Percentiles rank a stretch among this genome's conserved stretches.
Evolutionary conservation across 2,329 filamentous ascomycete species (phyloP).

Genomic region (Talaromyces sp.): DNA sequence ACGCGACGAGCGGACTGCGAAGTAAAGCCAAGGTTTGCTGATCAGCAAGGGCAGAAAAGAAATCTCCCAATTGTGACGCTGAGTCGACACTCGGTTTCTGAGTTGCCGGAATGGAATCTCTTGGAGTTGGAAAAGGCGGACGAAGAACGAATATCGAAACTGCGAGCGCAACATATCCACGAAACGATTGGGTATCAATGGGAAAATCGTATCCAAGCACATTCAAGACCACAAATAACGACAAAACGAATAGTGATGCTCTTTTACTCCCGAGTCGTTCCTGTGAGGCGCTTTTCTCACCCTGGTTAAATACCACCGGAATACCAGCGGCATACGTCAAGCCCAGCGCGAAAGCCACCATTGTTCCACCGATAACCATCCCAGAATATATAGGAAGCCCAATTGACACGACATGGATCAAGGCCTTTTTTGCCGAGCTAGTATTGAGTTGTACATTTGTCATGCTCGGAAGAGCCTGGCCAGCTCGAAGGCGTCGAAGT

Average conservation of each 20-base stretch:
- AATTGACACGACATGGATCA: slow-evolving; percentile 36
- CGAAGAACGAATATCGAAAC: slow-evolving; percentile 44
- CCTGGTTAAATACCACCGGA: slow-evolving; percentile 18
- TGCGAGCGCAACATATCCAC: slow-evolving; percentile 45
- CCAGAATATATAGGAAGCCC: slow-evolving; percentile 53
- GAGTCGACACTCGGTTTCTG: slow-evolving; percentile 9
- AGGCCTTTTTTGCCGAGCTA: slow-evolving; percentile 16
- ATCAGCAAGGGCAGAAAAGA: slow-evolving; percentile 8
- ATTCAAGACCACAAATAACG: slow-evolving; percentile 19
- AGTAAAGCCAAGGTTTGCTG: slow-evolving; percentile 16
- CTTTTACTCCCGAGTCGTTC: slow-evolving; percentile 24
- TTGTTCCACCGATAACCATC: slow-evolving; percentile 50
- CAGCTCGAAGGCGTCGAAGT: slow-evolving; percentile 14
- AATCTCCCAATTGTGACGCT: slow-evolving; percentile 4
- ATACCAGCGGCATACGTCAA: slow-evolving; percentile 44
- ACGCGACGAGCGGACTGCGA: slow-evolving; percentile 13
- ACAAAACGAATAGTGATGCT: slow-evolving; percentile 22
- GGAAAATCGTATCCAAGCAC: slow-evolving; percentile 25
- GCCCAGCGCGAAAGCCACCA: slow-evolving; percentile 49
- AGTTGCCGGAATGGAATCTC: slow-evolving; percentile 15
- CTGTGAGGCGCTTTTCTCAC: slow-evolving; percentile 12
- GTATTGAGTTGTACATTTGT: slow-evolving; percentile 11
- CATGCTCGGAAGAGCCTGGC: slow-evolving; percentile 7
- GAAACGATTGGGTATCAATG: slow-evolving; percentile 33
- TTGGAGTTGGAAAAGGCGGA: slow-evolving; percentile 36